Evolutionary conservation across 139 green algal genomes (phyloP), one percentile per base, ranked within the genome.

Genomic region (Monoraphidium neglectum): DNA sequence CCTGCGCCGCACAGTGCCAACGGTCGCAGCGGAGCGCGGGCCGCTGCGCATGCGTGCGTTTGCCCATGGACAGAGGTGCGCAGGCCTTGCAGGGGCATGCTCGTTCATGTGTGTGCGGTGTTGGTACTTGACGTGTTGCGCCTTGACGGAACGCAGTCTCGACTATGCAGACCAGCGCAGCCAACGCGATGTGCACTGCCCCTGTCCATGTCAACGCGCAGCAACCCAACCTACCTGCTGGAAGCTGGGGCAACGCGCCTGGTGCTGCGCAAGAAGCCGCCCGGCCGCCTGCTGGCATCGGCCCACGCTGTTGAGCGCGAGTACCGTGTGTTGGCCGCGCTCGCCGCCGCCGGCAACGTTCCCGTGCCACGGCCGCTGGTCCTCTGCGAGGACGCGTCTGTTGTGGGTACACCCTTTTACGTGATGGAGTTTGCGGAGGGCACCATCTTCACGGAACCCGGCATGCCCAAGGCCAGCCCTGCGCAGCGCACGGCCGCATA

Each of bases 191-290:
- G 13, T 56, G 28, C 18, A 16, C 28, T 23, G 13, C 8, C 57
- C 15, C 24, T 24, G 15, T 12, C 26, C 26, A 12, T 24, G 32
- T 23, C 8, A 16, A 12, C 57, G 23, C 95, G 99, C 84, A 92
- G 75, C 73, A 99, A 99, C 77, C 97, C 97, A 6, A 99, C 97
- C 0, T 99, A 97, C 76, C 76, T 99, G 23, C 26, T 99, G 57
- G 78, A 94, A 73, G 85, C 91, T 3, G 8, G 46, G 30, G 21
- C 65, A 36, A n/a, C 28, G 28, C 74, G 70, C 0, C 57, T 88
- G 59, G 96, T 99, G 2, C 86, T 99, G 54, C 90, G 97, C 54
- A 99, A 99, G 87, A 96, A 99, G 85, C 97, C 97, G 3, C 88
- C 90, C 2, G 95, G 95, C 23, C 86, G 89, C 67, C 87, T 98